A percentile compares a stretch with the other conserved stretches of the same genome.
phyloP scores from a whole-genome alignment of 768 basidiomycete genomes.

The Collybiopsis luxurians region DNA sequence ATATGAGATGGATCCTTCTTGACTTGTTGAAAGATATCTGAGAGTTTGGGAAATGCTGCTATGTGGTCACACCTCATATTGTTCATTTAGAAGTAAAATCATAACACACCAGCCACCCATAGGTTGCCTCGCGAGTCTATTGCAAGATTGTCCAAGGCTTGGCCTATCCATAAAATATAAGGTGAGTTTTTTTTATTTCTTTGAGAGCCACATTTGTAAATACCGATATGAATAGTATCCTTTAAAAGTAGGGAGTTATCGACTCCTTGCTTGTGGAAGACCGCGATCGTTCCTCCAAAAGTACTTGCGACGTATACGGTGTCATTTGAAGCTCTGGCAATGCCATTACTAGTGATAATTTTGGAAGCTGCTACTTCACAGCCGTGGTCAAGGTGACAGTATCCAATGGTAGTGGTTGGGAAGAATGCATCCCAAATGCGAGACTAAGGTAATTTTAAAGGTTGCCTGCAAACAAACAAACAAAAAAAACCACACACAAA shows the following conservation, averaged over 20 bases:
- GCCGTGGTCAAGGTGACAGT: constrained; percentile 57
- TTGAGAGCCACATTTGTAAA: too few species aligned
- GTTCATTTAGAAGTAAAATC: too few species aligned
- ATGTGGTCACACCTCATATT: too few species aligned
- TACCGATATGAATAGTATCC: too few species aligned
- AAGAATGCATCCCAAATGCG: constrained; percentile 27
- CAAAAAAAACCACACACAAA: constrained; percentile 33
- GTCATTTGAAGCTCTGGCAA: constrained; percentile 46
- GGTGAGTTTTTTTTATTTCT: too few species aligned
- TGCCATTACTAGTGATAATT: constrained; percentile 61
- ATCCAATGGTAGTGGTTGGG: constrained; percentile 51
- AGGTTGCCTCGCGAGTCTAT: too few species aligned
- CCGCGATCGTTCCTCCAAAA: constrained; percentile 40
- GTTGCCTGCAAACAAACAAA: neutral
- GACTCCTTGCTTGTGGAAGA: constrained; percentile 56
- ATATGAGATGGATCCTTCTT: too few species aligned
- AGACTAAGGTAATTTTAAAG: constrained; percentile 5
- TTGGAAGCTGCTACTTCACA: constrained; percentile 57
- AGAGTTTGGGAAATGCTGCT: too few species aligned
- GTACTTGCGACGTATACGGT: constrained; percentile 59
- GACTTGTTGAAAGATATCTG: too few species aligned
- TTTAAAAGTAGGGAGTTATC: constrained; percentile 56
- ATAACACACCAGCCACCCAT: too few species aligned
- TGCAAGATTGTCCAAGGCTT: too few species aligned
- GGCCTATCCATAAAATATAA: too few species aligned